phyloP scores from a whole-genome alignment of 768 basidiomycete species.

The Mycena amicta region DNA sequence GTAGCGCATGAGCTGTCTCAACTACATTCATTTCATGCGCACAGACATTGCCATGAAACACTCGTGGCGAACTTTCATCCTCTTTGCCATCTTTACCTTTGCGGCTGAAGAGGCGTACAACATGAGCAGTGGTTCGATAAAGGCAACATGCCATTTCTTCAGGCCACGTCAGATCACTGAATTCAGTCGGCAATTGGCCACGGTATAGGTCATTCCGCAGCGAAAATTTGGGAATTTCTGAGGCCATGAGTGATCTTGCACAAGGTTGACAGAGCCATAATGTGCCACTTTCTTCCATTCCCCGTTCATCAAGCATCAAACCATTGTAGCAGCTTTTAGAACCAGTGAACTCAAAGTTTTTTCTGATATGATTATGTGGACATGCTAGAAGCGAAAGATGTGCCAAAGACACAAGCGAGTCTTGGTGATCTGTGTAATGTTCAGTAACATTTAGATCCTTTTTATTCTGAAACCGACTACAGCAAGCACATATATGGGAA shows the following conservation, averaged over 20 bases:
- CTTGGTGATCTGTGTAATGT: neutral
- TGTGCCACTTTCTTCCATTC: neutral
- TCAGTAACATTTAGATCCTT: neutral
- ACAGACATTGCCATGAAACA: conserved; percentile 38
- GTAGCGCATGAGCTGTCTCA: conserved; percentile 30
- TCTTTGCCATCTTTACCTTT: conserved; percentile 24
- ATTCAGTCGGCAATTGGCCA: conserved; percentile 24
- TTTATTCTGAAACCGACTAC: neutral
- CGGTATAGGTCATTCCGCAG: conserved; percentile 27
- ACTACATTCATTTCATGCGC: conserved; percentile 36
- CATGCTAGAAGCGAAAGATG: neutral
- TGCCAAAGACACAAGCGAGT: neutral
- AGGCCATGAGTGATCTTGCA: neutral
- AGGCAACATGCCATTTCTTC: conserved; percentile 34
- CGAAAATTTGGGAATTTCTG: conserved; percentile 21
- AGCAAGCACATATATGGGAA: neutral
- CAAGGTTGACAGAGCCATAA: neutral
- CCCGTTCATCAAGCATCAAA: neutral
- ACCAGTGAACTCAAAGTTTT: neutral
- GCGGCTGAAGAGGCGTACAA: conserved; percentile 20
- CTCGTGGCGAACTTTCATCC: conserved; percentile 23
- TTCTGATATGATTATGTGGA: neutral
- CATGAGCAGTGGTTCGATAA: conserved; percentile 29
- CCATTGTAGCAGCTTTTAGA: neutral
- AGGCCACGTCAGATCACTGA: conserved; percentile 29